Evolutionary conservation across 2,329 filamentous ascomycete genomes (phyloP).

Genomic region (Penicillium aurantiogriseum): DNA sequence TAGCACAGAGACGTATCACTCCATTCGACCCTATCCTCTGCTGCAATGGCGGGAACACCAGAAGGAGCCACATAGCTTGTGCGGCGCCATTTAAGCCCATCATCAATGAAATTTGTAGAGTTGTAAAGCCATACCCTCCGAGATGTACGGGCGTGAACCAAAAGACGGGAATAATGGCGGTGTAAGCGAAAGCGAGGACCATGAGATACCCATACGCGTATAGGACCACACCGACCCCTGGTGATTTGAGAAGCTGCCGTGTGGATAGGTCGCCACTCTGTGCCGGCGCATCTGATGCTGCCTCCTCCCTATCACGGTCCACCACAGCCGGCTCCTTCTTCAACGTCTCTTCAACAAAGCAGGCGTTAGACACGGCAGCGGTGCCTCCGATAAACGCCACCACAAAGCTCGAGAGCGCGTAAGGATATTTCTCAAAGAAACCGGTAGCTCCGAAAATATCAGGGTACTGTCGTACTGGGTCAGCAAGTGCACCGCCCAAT

Average conservation of each 20-base stretch:
- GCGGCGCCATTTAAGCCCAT: conserved; percentile 63
- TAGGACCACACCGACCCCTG: conserved; percentile 65
- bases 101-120: conserved; percentile 64
- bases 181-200: conserved; percentile 69
- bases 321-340: conserved; percentile 48
- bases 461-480: conserved; percentile 65
- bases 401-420: conserved; percentile 62
- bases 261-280: conserved; percentile 23
- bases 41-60: conserved; percentile 69
- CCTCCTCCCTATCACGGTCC: neutral
- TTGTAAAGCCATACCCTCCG: conserved; percentile 65
- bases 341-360: conserved; percentile 53
- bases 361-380: conserved; percentile 49
- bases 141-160: conserved; percentile 62
- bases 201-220: conserved; percentile 65
- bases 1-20: conserved; percentile 59
- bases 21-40: conserved; percentile 63
- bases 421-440: conserved; percentile 66
- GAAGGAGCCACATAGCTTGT: conserved; percentile 69
- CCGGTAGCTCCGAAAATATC: conserved; percentile 52
- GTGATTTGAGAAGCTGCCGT: conserved; percentile 56
- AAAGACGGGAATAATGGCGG: conserved; percentile 67
- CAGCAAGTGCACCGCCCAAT: conserved; percentile 63
- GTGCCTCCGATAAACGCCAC: conserved; percentile 55
- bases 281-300: neutral